phyloP scores from a whole-genome alignment of 805 yeast genomes.

The Candida xyloterini region DNA sequence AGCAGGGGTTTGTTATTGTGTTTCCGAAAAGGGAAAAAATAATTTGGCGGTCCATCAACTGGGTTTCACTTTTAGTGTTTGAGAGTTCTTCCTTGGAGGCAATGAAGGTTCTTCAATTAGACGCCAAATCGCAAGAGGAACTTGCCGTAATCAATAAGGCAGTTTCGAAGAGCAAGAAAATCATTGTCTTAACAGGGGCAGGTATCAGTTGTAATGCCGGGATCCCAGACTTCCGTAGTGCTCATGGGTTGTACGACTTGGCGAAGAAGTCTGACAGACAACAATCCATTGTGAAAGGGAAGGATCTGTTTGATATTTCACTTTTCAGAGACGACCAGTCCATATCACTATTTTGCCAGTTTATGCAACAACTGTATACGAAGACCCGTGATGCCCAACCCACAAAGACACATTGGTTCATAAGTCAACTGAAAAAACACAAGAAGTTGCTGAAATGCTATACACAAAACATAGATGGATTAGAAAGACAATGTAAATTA shows the following conservation, averaged over 20 bases:
- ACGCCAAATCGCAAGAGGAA: slow-evolving; percentile 17
- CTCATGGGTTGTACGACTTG: slow-evolving; percentile 76
- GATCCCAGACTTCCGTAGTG: slow-evolving; percentile 89
- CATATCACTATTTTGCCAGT: slow-evolving; percentile 73
- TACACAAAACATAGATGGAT: slow-evolving; percentile 92
- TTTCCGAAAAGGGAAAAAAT: slow-evolving; percentile 16
- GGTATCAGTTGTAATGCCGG: slow-evolving; percentile 97
- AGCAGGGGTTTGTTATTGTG: slow-evolving; percentile 14
- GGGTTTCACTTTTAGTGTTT: slow-evolving; percentile 5
- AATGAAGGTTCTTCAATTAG: slow-evolving; percentile 25
- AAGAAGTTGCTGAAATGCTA: slow-evolving; percentile 78
- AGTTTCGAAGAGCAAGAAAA: slow-evolving; percentile 47
- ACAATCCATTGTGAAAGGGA: slow-evolving; percentile 69
- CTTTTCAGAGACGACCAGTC: slow-evolving; percentile 68
- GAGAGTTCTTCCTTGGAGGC: slow-evolving; percentile 1
- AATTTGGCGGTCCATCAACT: slow-evolving; percentile 4
- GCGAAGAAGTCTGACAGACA: slow-evolving; percentile 47
- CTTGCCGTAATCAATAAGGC: slow-evolving; percentile 36
- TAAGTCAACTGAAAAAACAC: slow-evolving; percentile 55
- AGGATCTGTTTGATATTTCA: slow-evolving; percentile 86
- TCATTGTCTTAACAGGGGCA: slow-evolving; percentile 86
- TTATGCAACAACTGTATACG: slow-evolving; percentile 77
- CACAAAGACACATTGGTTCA: slow-evolving; percentile 80
- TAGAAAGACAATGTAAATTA: slow-evolving; percentile 67
- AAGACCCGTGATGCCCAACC: slow-evolving; percentile 68